Conservation (phyloP, 352 stramenopile genomes). For the Globisporangium megalacanthum region DNA sequence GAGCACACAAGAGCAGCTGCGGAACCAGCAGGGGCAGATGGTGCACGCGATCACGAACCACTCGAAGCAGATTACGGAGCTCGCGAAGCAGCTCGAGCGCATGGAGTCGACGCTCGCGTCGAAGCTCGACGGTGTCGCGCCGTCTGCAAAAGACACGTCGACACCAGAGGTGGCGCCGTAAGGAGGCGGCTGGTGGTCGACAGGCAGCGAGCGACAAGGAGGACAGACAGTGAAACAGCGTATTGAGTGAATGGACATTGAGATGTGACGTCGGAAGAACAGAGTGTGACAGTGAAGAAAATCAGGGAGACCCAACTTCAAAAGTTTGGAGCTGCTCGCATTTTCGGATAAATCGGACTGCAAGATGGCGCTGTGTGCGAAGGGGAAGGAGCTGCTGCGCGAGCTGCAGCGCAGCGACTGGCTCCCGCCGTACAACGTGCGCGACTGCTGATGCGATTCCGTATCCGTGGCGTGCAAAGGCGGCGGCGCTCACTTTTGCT, state of each 20-base stretch:
- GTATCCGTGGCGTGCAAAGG: not conserved
- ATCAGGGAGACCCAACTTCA: not conserved
- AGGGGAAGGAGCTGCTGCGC: conserved; percentile 81
- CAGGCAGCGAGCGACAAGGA: too few relatives aligned
- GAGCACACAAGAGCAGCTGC: conserved; percentile 72
- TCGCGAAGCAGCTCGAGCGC: conserved; percentile 74
- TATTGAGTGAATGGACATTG: conserved; percentile 4
- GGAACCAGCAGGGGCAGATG: conserved; percentile 78
- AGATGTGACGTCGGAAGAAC: not conserved
- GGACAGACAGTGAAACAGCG: not conserved
- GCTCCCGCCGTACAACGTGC: conserved; percentile 89
- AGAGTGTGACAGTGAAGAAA: not conserved
- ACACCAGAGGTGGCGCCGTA: not conserved
- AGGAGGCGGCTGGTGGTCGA: too few relatives aligned
- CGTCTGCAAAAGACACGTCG: not conserved
- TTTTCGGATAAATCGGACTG: not conserved
- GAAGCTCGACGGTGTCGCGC: conserved; percentile 33
- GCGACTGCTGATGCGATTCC: conserved; percentile 7
- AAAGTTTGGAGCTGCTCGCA: not conserved
- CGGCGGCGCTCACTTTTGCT: too few relatives aligned
- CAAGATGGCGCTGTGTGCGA: conserved; percentile 64
- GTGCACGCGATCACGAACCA: conserved; percentile 68
- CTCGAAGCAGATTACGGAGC: conserved; percentile 72
- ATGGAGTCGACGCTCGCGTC: conserved; percentile 66
- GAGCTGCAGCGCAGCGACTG: conserved; percentile 90